These are phyloP conservation scores for Exsudoporus frostii DNA, from an alignment of 768 basidiomycete species.

Conservation along the genomic window DNA sequence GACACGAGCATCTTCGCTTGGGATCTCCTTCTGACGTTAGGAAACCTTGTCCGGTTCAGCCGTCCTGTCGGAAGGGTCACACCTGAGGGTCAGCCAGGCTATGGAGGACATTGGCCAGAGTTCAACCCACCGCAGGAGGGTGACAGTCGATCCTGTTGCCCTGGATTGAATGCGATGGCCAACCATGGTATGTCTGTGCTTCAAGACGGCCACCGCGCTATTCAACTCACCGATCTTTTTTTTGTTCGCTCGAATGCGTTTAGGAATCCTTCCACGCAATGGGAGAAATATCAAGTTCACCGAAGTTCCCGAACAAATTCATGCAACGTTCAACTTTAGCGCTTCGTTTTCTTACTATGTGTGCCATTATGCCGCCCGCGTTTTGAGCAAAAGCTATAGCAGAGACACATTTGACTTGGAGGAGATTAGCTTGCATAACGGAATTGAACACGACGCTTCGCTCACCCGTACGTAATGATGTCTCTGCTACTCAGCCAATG, in stretches of 20 bases:
- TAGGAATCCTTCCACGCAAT: constrained; percentile 50
- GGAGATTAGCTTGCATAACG: constrained; percentile 29
- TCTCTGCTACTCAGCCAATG: neutral
- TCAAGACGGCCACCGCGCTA: constrained; percentile 33
- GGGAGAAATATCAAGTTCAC: constrained; percentile 66
- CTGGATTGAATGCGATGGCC: constrained; percentile 73
- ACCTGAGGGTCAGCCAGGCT: constrained; percentile 50
- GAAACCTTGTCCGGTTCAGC: constrained; percentile 8
- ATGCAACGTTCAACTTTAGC: constrained; percentile 64
- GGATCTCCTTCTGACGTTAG: constrained; percentile 15
- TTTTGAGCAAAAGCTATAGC: constrained; percentile 54
- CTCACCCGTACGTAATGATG: constrained; percentile 24
- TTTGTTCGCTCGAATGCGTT: neutral
- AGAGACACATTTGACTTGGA: constrained; percentile 60
- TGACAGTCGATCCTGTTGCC: constrained; percentile 70
- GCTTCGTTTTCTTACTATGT: constrained; percentile 64
- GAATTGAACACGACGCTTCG: constrained; percentile 8
- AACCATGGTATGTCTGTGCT: constrained; percentile 66
- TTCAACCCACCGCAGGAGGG: constrained; percentile 54
- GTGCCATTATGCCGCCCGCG: constrained; percentile 52
- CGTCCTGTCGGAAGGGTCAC: constrained; percentile 51
- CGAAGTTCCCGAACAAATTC: constrained; percentile 37
- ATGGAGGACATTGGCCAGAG: constrained; percentile 65
- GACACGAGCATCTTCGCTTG: neutral
- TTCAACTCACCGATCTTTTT: neutral